These are phyloP conservation scores for Seminavis robusta DNA, from an alignment of 108 stramenopile genomes.

Conservation along the genomic window DNA sequence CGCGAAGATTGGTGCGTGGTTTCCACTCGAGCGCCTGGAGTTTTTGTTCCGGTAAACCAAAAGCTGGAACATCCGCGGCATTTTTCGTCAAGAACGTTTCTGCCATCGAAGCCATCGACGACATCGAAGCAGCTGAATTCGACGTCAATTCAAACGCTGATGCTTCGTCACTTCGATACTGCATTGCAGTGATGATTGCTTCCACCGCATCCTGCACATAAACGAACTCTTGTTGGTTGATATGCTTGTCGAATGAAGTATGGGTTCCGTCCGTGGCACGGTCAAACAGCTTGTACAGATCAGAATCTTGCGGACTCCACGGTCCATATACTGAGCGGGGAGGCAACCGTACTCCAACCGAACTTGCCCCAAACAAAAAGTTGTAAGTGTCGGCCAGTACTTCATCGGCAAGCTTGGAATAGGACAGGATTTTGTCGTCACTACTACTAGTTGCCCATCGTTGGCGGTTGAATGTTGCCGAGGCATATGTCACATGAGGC, in stretches of 20 bases:
- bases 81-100: background rate
- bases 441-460: background rate
- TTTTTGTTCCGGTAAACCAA: background rate
- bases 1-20: constrained; percentile 38
- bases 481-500: constrained; percentile 34
- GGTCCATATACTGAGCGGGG: constrained; percentile 61
- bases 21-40: background rate
- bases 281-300: constrained; percentile 21
- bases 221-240: constrained; percentile 41
- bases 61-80: background rate
- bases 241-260: constrained; percentile 28
- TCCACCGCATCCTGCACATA: constrained; percentile 72
- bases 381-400: constrained; percentile 62
- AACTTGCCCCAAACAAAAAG: constrained; percentile 22
- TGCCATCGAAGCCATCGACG: constrained; percentile 14
- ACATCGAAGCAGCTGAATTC: constrained; percentile 13
- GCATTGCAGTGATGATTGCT: constrained; percentile 71
- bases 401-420: constrained; percentile 52
- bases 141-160: constrained; percentile 41
- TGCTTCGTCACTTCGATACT: constrained; percentile 45
- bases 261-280: constrained; percentile 20
- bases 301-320: constrained; percentile 56
- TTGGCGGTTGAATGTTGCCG: background rate
- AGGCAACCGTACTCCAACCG: constrained; percentile 58
- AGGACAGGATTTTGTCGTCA: constrained; percentile 22